These are phyloP conservation scores for Moesziomyces aphidis DNA, from an alignment of 1,284 basidiomycete genomes.

Conservation along the genomic window DNA sequence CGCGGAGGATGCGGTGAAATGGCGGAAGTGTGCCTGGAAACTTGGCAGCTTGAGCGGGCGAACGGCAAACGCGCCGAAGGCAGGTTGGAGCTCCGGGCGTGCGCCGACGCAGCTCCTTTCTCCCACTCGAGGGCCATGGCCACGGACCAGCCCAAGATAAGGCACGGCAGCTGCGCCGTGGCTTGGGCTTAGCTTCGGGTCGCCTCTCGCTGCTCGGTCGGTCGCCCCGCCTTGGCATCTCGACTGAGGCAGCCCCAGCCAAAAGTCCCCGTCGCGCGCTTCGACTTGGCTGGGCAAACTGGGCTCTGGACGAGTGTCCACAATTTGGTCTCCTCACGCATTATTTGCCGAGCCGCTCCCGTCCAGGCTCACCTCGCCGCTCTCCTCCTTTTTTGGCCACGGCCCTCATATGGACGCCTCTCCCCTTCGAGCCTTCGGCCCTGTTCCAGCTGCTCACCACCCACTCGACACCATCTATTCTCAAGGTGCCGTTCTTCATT, in stretches of 20 bases:
- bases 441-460: background rate
- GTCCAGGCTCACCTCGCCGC: background rate
- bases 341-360: background rate
- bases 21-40: too few relatives aligned
- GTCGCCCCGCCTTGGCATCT: background rate
- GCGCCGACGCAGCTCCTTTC: slow-evolving; percentile 8
- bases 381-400: too few relatives aligned
- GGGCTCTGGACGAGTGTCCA: slow-evolving; percentile 36
- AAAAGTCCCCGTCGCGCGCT: background rate
- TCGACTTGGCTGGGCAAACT: background rate
- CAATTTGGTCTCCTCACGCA: slow-evolving; percentile 6
- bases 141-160: background rate
- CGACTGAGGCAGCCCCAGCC: background rate
- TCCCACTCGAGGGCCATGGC: background rate
- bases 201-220: background rate
- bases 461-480: background rate
- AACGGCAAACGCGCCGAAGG: background rate
- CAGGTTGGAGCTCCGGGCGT: background rate
- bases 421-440: too few relatives aligned
- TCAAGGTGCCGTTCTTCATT: background rate
- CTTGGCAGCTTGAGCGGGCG: too few relatives aligned
- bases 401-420: too few relatives aligned
- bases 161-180: background rate
- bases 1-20: too few relatives aligned
- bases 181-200: too few relatives aligned